These are phyloP conservation scores for Streptanthus diversifolius DNA, from an alignment of 345 rosid species.

Conservation along the genomic window DNA sequence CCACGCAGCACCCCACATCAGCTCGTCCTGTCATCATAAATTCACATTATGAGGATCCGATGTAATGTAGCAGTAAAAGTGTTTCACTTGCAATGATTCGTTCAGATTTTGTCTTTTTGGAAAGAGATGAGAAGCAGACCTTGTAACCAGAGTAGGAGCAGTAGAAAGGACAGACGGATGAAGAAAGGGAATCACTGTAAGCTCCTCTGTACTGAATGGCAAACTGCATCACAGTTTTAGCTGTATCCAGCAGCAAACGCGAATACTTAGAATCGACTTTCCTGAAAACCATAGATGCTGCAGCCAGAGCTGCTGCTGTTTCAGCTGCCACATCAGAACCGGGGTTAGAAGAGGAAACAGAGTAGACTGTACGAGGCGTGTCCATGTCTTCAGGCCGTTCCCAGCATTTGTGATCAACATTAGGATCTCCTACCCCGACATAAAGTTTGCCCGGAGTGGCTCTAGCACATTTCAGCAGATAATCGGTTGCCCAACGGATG, in stretches of 20 bases:
- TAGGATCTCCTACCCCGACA: constrained; percentile 92
- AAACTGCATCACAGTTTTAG: constrained; percentile 64
- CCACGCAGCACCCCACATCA: constrained; percentile 92
- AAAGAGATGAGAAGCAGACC: constrained; percentile 37
- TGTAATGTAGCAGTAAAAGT: not conserved
- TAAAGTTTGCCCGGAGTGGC: constrained; percentile 75
- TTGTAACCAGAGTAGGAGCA: constrained; percentile 89
- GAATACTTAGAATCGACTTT: constrained; percentile 56
- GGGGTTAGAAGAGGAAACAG: constrained; percentile 64
- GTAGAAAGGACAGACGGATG: constrained; percentile 80
- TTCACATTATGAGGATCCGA: not conserved
- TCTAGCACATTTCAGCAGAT: constrained; percentile 78
- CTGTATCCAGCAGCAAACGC: constrained; percentile 46
- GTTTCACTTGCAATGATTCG: not conserved
- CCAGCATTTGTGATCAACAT: constrained; percentile 89
- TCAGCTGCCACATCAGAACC: constrained; percentile 95
- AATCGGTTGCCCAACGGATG: constrained; percentile 81
- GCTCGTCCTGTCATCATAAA: constrained; percentile 58
- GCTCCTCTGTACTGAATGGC: constrained; percentile 75
- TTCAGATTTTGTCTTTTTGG: not conserved
- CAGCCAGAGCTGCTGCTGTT: constrained; percentile 82
- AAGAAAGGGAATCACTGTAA: constrained; percentile 77
- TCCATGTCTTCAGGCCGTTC: constrained; percentile 97
- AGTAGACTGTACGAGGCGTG: constrained; percentile 64
- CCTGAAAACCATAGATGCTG: constrained; percentile 88